These are phyloP conservation scores for Sordariomycetes sp. DNA, from an alignment of 2,329 filamentous ascomycete species.

Conservation along the genomic window DNA sequence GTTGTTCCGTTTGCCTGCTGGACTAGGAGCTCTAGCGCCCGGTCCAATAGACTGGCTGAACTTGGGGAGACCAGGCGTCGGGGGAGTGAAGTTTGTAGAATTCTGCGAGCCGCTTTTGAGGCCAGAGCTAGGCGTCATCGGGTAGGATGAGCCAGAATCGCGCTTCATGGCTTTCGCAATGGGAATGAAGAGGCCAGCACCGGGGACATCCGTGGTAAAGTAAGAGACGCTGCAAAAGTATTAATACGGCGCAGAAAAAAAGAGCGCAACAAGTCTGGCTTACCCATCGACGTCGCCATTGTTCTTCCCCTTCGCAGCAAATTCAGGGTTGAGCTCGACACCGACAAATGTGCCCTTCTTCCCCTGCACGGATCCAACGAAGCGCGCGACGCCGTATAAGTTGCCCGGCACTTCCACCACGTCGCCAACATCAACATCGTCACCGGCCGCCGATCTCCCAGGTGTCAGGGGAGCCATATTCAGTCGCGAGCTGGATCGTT, in stretches of 20 bases:
- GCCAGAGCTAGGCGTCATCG: conserved; percentile 54
- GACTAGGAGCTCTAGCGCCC: conserved; percentile 56
- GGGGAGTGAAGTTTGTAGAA: conserved; percentile 52
- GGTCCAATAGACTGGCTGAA: conserved; percentile 86
- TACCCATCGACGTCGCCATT: conserved; percentile 93
- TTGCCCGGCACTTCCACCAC: conserved; percentile 84
- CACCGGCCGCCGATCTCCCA: conserved; percentile 32
- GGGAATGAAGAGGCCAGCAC: conserved; percentile 89
- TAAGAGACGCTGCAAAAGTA: conserved; percentile 51
- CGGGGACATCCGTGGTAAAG: conserved; percentile 69
- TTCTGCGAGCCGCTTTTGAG: conserved; percentile 47
- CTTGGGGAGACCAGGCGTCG: conserved; percentile 59
- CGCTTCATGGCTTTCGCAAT: conserved; percentile 69
- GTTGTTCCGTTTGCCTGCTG: conserved; percentile 61
- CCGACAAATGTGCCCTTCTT: conserved; percentile 90
- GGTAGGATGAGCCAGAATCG: conserved; percentile 45
- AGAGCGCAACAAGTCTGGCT: conserved; percentile 19
- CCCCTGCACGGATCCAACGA: conserved; percentile 75
- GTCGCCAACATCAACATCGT: conserved; percentile 65
- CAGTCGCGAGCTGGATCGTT: conserved; percentile 15
- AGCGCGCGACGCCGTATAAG: conserved; percentile 85
- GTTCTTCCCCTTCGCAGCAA: conserved; percentile 82
- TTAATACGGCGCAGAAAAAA: not conserved
- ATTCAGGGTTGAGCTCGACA: conserved; percentile 77
- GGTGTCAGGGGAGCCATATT: conserved; percentile 48